A percentile compares a stretch with the other conserved stretches of the same genome.
Conservation (phyloP, 345 rosid genomes). For the Arabidopsis suecica region DNA sequence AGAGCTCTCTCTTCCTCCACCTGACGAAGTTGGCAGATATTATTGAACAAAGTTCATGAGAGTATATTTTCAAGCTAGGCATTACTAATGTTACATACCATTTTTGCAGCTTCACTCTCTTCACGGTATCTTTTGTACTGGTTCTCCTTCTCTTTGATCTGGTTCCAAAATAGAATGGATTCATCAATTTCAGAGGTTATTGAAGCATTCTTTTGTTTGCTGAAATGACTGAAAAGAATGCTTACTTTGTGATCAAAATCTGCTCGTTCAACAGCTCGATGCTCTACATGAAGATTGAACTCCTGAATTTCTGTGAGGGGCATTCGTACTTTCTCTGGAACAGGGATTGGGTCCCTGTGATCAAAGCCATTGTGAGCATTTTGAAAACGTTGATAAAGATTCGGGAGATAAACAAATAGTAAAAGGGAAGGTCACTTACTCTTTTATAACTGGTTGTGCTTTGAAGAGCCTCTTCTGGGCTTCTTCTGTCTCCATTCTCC, state of each 20-base stretch:
- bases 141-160: constrained; percentile 91
- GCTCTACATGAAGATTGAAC: constrained; percentile 69
- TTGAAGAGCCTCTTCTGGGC: constrained; percentile 73
- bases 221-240: constrained; percentile 11
- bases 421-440: constrained; percentile 53
- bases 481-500: constrained; percentile 71
- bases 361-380: constrained; percentile 26
- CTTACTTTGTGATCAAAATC: constrained; percentile 89
- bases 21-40: constrained; percentile 47
- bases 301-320: constrained; percentile 86
- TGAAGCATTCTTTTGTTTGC: neutral
- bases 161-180: constrained; percentile 29
- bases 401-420: neutral
- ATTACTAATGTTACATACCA: constrained; percentile 52
- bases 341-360: constrained; percentile 87
- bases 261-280: constrained; percentile 80
- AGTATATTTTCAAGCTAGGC: neutral
- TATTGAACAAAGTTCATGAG: neutral
- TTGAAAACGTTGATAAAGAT: constrained; percentile 17
- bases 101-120: constrained; percentile 83
- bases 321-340: constrained; percentile 83
- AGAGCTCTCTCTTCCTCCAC: constrained; percentile 87
- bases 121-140: constrained; percentile 91
- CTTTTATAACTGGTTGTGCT: constrained; percentile 79
- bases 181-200: neutral